phyloP scores from a whole-genome alignment of 192 early-diverging fungal genomes.

The Ramicandelaber brevisporus region DNA sequence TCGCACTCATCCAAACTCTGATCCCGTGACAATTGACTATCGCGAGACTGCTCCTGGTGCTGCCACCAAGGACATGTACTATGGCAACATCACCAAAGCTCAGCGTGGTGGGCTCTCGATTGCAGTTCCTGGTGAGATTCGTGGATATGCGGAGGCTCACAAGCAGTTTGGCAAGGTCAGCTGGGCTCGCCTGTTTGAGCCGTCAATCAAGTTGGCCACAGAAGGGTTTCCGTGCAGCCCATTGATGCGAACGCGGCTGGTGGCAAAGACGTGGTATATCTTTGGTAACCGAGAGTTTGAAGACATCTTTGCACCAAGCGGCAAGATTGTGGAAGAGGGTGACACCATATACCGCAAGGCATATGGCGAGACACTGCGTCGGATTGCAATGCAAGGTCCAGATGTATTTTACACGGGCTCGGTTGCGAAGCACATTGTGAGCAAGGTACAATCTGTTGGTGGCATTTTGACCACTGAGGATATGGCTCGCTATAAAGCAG shows the following conservation, averaged over 20 bases:
- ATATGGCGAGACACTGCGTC: constrained; percentile 32
- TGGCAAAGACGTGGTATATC: constrained; percentile 17
- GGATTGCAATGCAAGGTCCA: constrained; percentile 29
- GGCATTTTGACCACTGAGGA: constrained; percentile 61
- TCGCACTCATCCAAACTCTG: too few species aligned
- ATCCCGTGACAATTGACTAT: constrained; percentile 61
- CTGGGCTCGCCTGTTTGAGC: constrained; percentile 56
- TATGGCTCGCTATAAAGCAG: constrained; percentile 33
- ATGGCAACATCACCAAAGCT: constrained; percentile 35
- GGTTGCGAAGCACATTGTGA: constrained; percentile 42
- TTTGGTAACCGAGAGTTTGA: too few species aligned
- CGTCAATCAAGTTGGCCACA: constrained; percentile 42
- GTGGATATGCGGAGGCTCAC: constrained; percentile 62
- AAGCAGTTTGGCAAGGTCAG: constrained; percentile 52
- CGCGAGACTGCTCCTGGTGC: constrained; percentile 60
- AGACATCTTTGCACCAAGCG: too few species aligned
- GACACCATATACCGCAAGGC: constrained; percentile 30
- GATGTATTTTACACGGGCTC: constrained; percentile 26
- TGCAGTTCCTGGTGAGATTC: constrained; percentile 71
- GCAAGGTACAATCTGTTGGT: constrained; percentile 26
- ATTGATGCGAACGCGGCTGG: constrained; percentile 16
- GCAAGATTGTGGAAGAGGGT: constrained; percentile 33
- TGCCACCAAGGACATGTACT: constrained; percentile 56
- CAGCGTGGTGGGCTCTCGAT: constrained; percentile 43
- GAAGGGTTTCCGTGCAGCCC: constrained; percentile 40